Base-by-base conservation (phyloP, 2,329 filamentous ascomycete genomes). In the Botrytis byssoidea region DNA sequence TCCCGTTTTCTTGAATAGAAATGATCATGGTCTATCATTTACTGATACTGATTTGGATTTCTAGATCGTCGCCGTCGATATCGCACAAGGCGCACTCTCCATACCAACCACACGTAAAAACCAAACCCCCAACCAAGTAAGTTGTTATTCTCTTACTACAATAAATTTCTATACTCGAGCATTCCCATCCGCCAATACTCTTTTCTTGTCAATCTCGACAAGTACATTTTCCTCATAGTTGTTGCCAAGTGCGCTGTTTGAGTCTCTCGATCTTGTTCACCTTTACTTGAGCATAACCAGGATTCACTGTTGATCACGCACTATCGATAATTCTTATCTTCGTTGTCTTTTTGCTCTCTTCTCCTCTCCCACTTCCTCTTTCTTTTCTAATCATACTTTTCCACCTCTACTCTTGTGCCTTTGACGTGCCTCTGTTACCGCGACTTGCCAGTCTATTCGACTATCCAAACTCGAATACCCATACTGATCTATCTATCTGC, bases 251-350 rank as follows among this genome's bases (percentile, higher is more conserved):
- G 20, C 35, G 16, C 20, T 4, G n/a, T 37, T 48, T n/a, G 59
- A 7, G 44, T 55, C 59, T 66, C 14, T 4, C 35, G 25, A 67
- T 73, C 55, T 65, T 66, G 63, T 60, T 74, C 65, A 74, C 42
- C 46, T 72, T 69, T 32, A 18, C 64, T 35, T 61, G n/a, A 32
- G 20, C n/a, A 64, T 6, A 18, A 12, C 14, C 29, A 46, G 8
- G 14, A 72, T 68, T 57, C 37, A 72, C 60, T 72, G 7, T 48
- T 64, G 25, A 20, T 64, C 9, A 44, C 40, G 1, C 29, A 46
- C 7, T 32, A 44, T 20, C n/a, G 5, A 69, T 51, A 9, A 8
- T 6, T 48, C 2, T 51, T 37, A 37, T 55, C 25, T 4, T 51
- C 8, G n/a, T 18, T 42, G 20, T 4, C 29, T 60, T 10, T 10